phyloP scores from a whole-genome alignment of 2,329 filamentous ascomycete genomes.

The Fusarium penzigii region DNA sequence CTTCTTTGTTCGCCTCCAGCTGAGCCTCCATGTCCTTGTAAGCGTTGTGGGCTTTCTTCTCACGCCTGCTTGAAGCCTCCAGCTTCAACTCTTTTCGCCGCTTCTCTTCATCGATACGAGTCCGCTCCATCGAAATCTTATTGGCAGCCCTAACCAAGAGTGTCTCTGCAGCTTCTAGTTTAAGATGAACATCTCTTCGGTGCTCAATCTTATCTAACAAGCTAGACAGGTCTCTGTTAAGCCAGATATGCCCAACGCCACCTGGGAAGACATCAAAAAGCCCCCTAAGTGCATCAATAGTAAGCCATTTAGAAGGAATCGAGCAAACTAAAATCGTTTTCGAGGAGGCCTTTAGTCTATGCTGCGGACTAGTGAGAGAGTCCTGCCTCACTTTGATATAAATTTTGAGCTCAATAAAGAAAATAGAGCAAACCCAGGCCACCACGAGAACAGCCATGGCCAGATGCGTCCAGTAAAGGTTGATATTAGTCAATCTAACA shows the following conservation, averaged over 20 bases:
- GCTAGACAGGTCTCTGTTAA: constrained; percentile 85
- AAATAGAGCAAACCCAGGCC: constrained; percentile 81
- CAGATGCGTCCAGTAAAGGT: constrained; percentile 82
- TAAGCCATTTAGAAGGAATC: constrained; percentile 90
- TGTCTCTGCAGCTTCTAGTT: constrained; percentile 81
- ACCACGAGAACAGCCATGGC: constrained; percentile 77
- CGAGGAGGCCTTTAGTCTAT: constrained; percentile 88
- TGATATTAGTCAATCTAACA: constrained; percentile 63
- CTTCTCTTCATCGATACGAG: constrained; percentile 65
- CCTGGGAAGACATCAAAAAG: constrained; percentile 96
- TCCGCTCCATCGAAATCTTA: constrained; percentile 70
- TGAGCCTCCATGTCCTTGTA: constrained; percentile 51
- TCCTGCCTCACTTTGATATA: constrained; percentile 95
- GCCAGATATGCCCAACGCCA: constrained; percentile 93
- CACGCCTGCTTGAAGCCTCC: constrained; percentile 52
- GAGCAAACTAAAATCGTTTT: constrained; percentile 92
- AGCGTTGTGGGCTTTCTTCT: constrained; percentile 48
- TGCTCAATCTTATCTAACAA: constrained; percentile 81
- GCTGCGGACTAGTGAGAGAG: constrained; percentile 90
- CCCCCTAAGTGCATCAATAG: constrained; percentile 74
- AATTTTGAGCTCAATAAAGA: constrained; percentile 81
- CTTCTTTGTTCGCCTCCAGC: constrained; percentile 55
- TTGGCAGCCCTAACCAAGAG: constrained; percentile 79
- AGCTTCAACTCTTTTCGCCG: constrained; percentile 53
- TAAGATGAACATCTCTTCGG: constrained; percentile 68